Conservation (phyloP, 108 stramenopile genomes). For the Nannochloropsis granulata region DNA sequence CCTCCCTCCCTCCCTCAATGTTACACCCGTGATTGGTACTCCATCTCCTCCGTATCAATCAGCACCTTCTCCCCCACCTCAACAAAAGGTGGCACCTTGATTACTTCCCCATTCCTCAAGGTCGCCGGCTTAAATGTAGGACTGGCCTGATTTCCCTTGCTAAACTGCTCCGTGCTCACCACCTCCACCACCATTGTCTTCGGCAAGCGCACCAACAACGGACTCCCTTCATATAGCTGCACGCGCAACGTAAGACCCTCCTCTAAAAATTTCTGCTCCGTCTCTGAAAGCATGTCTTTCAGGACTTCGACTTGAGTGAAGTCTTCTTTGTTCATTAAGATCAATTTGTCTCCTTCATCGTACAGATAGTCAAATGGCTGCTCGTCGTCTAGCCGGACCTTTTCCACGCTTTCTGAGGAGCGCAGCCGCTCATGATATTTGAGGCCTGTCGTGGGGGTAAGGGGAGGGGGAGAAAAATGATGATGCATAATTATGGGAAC, state of each 20-base stretch:
- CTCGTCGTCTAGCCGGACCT: neutral
- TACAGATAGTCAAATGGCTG: neutral
- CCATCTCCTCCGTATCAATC: neutral
- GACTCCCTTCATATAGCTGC: neutral
- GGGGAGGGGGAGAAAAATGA: too few species aligned
- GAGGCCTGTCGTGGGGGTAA: neutral
- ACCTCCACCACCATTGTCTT: neutral
- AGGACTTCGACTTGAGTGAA: neutral
- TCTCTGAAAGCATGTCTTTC: neutral
- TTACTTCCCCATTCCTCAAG: neutral
- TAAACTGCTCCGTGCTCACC: neutral
- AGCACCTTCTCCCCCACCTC: neutral
- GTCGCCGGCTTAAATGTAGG: neutral
- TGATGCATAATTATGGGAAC: too few species aligned
- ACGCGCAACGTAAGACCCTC: neutral
- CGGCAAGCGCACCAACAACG: neutral
- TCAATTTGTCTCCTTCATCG: neutral
- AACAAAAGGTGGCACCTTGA: neutral
- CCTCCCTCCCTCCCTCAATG: too few species aligned
- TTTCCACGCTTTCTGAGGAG: neutral
- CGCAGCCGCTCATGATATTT: neutral
- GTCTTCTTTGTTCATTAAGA: neutral
- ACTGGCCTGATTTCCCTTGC: neutral
- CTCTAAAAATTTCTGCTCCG: neutral
- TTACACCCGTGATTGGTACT: neutral